Conservation (phyloP, 768 basidiomycete genomes). For the Lepiota brunneoincarnata region DNA sequence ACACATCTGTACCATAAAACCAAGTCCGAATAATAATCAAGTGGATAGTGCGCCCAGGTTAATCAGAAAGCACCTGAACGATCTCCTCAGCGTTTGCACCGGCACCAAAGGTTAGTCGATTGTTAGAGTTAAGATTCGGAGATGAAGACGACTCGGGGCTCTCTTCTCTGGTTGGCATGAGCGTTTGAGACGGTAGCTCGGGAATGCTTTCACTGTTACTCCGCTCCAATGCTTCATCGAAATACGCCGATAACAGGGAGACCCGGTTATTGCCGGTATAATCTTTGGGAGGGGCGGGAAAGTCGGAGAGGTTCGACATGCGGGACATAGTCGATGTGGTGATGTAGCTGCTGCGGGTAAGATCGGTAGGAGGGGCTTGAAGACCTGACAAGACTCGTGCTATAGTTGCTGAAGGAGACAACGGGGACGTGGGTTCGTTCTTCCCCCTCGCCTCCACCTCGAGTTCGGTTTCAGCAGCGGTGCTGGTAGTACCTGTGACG, state of each 20-base stretch:
- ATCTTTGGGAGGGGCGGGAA: conserved; percentile 56
- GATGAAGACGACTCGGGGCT: neutral
- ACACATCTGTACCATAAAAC: no score
- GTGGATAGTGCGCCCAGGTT: no score
- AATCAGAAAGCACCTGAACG: conserved; percentile 2
- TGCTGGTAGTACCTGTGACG: conserved; percentile 13
- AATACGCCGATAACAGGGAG: conserved; percentile 44
- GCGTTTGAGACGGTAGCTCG: neutral
- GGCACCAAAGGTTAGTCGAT: conserved; percentile 12
- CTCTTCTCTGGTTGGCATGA: neutral
- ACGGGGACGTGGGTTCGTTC: neutral
- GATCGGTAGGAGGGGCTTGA: conserved; percentile 30
- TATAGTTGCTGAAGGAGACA: conserved; percentile 8
- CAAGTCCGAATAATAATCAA: no score
- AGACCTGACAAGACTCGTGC: conserved; percentile 25
- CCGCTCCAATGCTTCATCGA: conserved; percentile 25
- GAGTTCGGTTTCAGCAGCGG: neutral
- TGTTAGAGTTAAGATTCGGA: neutral
- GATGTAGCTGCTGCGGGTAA: conserved; percentile 53
- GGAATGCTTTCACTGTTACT: no score
- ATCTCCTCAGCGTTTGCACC: conserved; percentile 10
- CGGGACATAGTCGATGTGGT: conserved; percentile 58
- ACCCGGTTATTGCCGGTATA: conserved; percentile 26
- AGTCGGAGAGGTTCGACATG: conserved; percentile 73
- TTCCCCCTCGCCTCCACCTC: neutral